Conservation (phyloP, 1,284 basidiomycete genomes). For the Apiotrichum siamense region DNA sequence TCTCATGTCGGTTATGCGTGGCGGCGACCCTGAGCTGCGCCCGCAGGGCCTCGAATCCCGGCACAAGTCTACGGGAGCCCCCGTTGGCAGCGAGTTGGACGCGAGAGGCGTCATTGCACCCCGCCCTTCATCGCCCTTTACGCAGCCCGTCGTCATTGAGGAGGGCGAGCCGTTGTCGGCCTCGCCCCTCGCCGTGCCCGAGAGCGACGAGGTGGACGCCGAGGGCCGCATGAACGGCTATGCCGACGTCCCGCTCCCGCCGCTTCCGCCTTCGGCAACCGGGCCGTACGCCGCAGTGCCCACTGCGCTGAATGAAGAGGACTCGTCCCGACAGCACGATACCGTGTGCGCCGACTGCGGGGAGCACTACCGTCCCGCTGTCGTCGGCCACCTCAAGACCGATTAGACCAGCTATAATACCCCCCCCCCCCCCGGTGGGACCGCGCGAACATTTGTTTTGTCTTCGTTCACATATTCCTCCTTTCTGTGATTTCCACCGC, state of each 20-base stretch:
- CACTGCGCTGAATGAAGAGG: slow-evolving; percentile 3
- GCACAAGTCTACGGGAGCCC: background rate
- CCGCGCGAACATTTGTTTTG: too few relatives aligned
- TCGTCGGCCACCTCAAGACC: slow-evolving; percentile 25
- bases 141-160: background rate
- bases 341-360: background rate
- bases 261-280: background rate
- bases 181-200: background rate
- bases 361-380: slow-evolving; percentile 2
- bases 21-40: slow-evolving; percentile 54
- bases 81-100: background rate
- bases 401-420: slow-evolving; percentile 17
- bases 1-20: slow-evolving; percentile 78
- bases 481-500: too few relatives aligned
- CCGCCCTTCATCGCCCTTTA: too few relatives aligned
- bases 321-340: slow-evolving; percentile 1
- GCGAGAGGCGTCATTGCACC: too few relatives aligned
- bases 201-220: background rate
- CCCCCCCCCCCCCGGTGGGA: too few relatives aligned
- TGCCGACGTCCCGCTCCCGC: background rate
- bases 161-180: background rate
- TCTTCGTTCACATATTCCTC: too few relatives aligned
- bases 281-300: background rate
- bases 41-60: slow-evolving; percentile 30
- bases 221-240: background rate